phyloP scores from a whole-genome alignment of 73 alveolate genomes.

The Breviolum minutum region DNA sequence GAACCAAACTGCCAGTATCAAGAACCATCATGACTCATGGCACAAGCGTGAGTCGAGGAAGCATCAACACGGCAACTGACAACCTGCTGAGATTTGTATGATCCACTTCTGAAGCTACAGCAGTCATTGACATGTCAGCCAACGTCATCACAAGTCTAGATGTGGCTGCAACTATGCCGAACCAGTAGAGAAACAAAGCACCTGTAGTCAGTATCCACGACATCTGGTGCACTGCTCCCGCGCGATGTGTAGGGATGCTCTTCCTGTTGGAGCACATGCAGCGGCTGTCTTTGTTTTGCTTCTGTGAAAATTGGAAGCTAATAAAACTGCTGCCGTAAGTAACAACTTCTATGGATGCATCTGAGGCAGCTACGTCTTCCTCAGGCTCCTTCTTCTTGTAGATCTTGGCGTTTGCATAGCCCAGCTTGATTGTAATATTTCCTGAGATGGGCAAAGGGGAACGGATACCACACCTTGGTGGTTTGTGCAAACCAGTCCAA shows the following conservation, averaged over 20 bases:
- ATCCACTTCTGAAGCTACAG: no score
- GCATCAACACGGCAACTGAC: no score
- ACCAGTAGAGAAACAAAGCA: background rate
- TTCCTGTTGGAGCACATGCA: background rate
- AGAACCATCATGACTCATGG: slow-evolving; percentile 97
- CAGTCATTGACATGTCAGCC: no score
- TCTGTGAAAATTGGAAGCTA: background rate
- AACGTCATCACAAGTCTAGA: no score
- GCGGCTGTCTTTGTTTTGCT: background rate
- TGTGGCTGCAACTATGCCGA: no score
- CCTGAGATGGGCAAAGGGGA: slow-evolving; percentile 95
- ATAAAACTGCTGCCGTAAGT: background rate
- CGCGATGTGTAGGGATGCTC: slow-evolving; percentile 68
- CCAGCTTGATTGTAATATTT: slow-evolving; percentile 99
- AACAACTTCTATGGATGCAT: background rate
- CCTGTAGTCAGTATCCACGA: slow-evolving; percentile 96
- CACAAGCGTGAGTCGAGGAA: no score
- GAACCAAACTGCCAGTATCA: slow-evolving; percentile 96
- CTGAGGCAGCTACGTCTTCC: slow-evolving; percentile 20
- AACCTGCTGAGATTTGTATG: no score
- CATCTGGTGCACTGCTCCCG: slow-evolving; percentile 54
- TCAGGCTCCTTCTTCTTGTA: slow-evolving; percentile 99
- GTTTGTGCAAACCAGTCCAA: no score
- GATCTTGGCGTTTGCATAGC: slow-evolving; percentile 99
- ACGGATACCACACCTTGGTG: background rate